phyloP scores from a whole-genome alignment of 2,329 filamentous ascomycete genomes.

The Mollisiaceae sp. region DNA sequence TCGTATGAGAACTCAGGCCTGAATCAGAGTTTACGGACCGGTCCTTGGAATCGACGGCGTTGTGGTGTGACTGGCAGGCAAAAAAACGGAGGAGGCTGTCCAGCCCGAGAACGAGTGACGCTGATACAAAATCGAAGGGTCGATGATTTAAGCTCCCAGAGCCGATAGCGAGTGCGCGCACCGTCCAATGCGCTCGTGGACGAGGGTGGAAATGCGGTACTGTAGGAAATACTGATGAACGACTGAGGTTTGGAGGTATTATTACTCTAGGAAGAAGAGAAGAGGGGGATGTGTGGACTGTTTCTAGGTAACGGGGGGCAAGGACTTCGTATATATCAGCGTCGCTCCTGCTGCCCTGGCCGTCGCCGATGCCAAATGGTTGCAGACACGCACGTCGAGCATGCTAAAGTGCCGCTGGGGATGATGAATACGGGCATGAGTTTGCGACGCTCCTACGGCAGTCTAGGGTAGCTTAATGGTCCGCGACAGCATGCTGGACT shows the following conservation, averaged over 20 bases:
- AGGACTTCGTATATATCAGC: constrained; percentile 5
- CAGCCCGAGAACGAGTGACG: not conserved
- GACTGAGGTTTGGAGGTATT: constrained; percentile 15
- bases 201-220: constrained; percentile 8
- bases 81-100: not conserved
- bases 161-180: constrained; percentile 15
- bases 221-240: constrained; percentile 12
- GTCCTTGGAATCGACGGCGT: not conserved
- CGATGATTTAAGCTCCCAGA: constrained; percentile 3
- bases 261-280: constrained; percentile 10
- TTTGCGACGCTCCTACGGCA: constrained; percentile 7
- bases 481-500: not conserved
- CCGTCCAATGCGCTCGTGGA: not conserved
- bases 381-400: not conserved
- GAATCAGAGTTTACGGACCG: not conserved
- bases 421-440: constrained; percentile 16
- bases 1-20: not conserved
- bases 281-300: constrained; percentile 4
- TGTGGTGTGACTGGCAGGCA: not conserved
- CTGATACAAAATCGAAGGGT: not conserved
- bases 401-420: constrained; percentile 7
- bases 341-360: constrained; percentile 2
- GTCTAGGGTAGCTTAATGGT: constrained; percentile 7
- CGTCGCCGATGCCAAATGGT: not conserved
- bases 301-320: constrained; percentile 4